Evolutionary conservation across 345 rosid species (phyloP), one percentile per base, ranked within the genome.

Genomic region (Dipteronia sinensis): DNA sequence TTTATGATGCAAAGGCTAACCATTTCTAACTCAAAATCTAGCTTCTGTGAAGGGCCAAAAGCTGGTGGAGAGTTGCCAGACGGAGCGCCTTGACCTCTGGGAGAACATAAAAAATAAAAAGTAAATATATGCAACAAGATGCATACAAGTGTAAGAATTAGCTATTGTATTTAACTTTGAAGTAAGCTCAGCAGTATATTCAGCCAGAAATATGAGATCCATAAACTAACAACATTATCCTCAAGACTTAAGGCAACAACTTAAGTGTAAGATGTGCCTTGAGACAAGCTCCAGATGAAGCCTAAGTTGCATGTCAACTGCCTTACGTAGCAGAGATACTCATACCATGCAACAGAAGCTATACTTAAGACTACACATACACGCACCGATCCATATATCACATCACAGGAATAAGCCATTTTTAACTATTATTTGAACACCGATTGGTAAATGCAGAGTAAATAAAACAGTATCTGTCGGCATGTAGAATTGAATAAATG

Each of bases 21-120:
- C 99, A 96, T 96, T 88, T 96, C 99, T 47, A 96, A 93, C 89
- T 96, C 99, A 78, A 96, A 96, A 83, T 96, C 99, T 62, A 95
- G 86, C 88, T 95, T 95, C 87, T 69, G 71, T 17, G 99, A 88
- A 77, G 97, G 97, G 73, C 99, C 99, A 86, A 93, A 95, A 78
- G 83, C 86, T 63, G 97, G 97, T 23, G 85, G 83, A 82, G 95
- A 87, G 79, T 85, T 76, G 71, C 89, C 95, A 72, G 88, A 82
- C 23, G 99, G 99, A 81, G 83, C 77, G 40, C 88, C 96, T 80
- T 95, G 99, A 72, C 99, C 99, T 85, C 99, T 96, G 82, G 58
- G 71, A 79, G 56, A 65, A 83, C 58, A 53, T 69, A 7, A 78
- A 65, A 82, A 81, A 73, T 11, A 61, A 34, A 42, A 42, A 42